Percentiles rank a stretch among this genome's conserved stretches.
Conservation (phyloP, 2,329 filamentous ascomycete genomes). For the Aspergillus tubingensis region DNA sequence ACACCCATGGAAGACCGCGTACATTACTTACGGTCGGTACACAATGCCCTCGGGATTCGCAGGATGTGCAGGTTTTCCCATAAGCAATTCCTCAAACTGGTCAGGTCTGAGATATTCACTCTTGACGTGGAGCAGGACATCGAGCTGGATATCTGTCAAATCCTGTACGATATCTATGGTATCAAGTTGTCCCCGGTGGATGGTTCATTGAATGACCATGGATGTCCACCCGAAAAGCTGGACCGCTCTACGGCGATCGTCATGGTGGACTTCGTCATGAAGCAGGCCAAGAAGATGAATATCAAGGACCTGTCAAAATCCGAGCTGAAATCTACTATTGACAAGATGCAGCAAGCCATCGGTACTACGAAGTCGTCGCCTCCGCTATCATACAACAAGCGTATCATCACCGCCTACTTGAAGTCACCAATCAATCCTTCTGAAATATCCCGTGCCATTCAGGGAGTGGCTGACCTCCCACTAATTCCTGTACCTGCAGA, state of each 20-base stretch:
- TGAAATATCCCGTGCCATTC: constrained; percentile 75
- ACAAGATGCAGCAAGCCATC: constrained; percentile 87
- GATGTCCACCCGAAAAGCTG: constrained; percentile 73
- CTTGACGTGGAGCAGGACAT: constrained; percentile 76
- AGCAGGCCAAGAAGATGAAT: constrained; percentile 77
- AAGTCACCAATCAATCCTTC: constrained; percentile 82
- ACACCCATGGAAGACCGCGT: constrained; percentile 71
- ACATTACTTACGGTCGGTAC: constrained; percentile 76
- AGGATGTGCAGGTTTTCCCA: constrained; percentile 82
- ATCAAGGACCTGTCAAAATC: constrained; percentile 92
- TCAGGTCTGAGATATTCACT: constrained; percentile 80
- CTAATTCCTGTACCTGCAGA: constrained; percentile 70
- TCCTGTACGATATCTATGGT: constrained; percentile 80
- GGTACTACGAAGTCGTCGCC: constrained; percentile 74
- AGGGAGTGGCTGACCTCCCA: constrained; percentile 73
- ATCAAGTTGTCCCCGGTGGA: constrained; percentile 72
- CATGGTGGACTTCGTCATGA: constrained; percentile 80
- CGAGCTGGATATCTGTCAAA: constrained; percentile 83
- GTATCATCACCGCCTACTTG: constrained; percentile 77
- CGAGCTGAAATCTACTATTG: constrained; percentile 84
- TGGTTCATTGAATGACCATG: constrained; percentile 72
- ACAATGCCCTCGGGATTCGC: constrained; percentile 80
- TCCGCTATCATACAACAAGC: constrained; percentile 82
- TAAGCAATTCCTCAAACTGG: constrained; percentile 84
- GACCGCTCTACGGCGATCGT: constrained; percentile 79